Conservation (phyloP, 331 rosid species). For the Pyrus hybrid region DNA sequence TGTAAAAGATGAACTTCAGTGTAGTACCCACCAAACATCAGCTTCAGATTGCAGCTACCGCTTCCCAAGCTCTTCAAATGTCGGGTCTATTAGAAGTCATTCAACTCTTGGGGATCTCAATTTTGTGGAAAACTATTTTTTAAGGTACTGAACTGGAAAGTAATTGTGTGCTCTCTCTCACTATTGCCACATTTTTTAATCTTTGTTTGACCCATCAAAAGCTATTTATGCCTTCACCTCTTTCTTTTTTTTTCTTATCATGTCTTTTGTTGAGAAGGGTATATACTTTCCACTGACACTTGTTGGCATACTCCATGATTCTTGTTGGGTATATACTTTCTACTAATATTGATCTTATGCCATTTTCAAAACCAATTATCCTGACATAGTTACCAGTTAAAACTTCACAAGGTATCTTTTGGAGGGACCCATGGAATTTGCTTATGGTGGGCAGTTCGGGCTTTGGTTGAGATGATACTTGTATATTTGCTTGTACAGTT, state of each 20-base stretch:
- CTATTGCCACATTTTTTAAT: not conserved
- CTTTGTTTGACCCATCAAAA: not conserved
- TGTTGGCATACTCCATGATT: not conserved
- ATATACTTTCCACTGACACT: not conserved
- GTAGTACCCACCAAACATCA: slow-evolving; percentile 30
- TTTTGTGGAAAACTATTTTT: slow-evolving; percentile 93
- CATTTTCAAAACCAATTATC: not conserved
- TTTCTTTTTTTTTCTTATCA: not conserved
- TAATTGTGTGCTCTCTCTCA: not conserved
- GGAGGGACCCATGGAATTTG: not conserved
- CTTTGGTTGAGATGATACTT: not conserved
- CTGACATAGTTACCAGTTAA: not conserved
- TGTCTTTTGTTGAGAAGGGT: not conserved
- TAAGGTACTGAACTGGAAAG: slow-evolving; percentile 47
- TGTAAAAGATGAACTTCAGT: slow-evolving; percentile 23
- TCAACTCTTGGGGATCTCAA: slow-evolving; percentile 69
- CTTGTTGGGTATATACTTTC: not conserved
- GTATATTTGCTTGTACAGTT: not conserved
- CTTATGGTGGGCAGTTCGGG: not conserved
- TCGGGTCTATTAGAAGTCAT: slow-evolving; percentile 46
- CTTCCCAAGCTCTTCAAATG: slow-evolving; percentile 26
- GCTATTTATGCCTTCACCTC: not conserved
- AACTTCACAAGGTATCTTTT: not conserved
- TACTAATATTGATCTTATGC: not conserved
- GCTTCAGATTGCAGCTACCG: slow-evolving; percentile 28